phyloP scores from a whole-genome alignment of 352 stramenopile genomes.

The Globisporangium echinulatum region DNA sequence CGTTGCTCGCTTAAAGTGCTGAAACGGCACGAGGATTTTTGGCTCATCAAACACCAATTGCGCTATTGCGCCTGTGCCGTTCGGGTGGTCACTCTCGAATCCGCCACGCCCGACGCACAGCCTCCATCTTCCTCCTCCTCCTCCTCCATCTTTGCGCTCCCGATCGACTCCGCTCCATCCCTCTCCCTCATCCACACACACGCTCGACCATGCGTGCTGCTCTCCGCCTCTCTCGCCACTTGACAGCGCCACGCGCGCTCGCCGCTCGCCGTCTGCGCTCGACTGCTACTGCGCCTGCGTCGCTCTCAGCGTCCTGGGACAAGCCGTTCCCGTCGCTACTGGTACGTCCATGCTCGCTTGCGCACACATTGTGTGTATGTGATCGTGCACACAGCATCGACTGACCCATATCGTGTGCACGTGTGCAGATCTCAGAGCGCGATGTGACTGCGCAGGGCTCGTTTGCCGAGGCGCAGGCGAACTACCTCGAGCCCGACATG shows the following conservation, averaged over 20 bases:
- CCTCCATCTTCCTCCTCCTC: background rate
- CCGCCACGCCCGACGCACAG: constrained; percentile 6
- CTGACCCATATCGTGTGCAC: background rate
- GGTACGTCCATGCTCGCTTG: constrained; percentile 23
- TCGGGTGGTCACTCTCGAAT: constrained; percentile 13
- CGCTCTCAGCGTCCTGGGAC: constrained; percentile 64
- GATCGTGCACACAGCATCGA: background rate
- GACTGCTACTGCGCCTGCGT: constrained; percentile 43
- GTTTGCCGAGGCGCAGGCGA: constrained; percentile 86
- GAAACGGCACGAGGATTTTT: too few species aligned
- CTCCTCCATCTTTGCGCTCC: background rate
- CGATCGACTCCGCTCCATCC: background rate
- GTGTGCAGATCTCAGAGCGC: constrained; percentile 59
- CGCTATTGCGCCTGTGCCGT: background rate
- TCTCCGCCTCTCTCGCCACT: constrained; percentile 19
- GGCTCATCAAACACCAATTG: too few species aligned
- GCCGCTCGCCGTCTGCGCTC: constrained; percentile 14
- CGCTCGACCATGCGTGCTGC: constrained; percentile 26
- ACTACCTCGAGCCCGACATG: constrained; percentile 81
- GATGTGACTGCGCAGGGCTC: constrained; percentile 74
- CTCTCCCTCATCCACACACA: background rate
- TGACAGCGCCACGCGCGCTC: constrained; percentile 9
- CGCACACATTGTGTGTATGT: background rate
- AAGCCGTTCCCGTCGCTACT: constrained; percentile 73
- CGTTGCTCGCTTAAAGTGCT: too few species aligned